Base-by-base conservation (phyloP, 163 green algal species). In the Scenedesmus sp. region DNA sequence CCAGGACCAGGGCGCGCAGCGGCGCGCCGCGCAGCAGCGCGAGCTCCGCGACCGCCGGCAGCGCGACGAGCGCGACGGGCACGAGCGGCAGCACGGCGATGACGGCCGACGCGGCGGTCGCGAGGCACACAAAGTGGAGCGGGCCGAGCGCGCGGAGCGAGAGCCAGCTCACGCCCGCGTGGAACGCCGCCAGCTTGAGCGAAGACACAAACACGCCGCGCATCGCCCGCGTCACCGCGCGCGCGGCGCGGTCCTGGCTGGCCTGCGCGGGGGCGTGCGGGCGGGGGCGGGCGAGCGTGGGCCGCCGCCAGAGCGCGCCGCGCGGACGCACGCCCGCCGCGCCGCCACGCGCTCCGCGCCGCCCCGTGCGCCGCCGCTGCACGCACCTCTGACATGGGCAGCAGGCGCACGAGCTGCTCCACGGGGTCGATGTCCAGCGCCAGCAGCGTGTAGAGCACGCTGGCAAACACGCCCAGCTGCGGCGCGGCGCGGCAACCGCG, bases 101-200 rank as follows among this genome's bases (percentile, higher is more conserved):
- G 7, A 86, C 73, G 0, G 85, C 78, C 3, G 82, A 87, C 3
- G 78, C 77, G 0, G 84, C 74, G 0, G 84, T 85, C 3, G 77
- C 74, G 29, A 79, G 47, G 36, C 77, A 80, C 7, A 86, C 77
- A 48, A 83, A 84, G 24, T 84, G 75, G 64, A n/a, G n/a, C 11
- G 60, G 53, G 28, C 34, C 56, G 26, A 79, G 78, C 0, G 80
- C 70, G 11, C 77, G 81, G 22, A 80, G 50, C 4, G 74, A 75
- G 31, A 81, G 60, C 74, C 89, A 94, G n/a, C 85, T 88, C 78
- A 93, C 92, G 22, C 81, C 57, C 4, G 82, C 85, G 60, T 94
- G 89, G 62, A 93, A 93, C 9, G 77, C 67, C 5, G 87, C 77
- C 5, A 94, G 85, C 77, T 94, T 94, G 15, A 92, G 74, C 14